phyloP scores from a whole-genome alignment of 345 rosid species.

The Eucalyptus regnans region DNA sequence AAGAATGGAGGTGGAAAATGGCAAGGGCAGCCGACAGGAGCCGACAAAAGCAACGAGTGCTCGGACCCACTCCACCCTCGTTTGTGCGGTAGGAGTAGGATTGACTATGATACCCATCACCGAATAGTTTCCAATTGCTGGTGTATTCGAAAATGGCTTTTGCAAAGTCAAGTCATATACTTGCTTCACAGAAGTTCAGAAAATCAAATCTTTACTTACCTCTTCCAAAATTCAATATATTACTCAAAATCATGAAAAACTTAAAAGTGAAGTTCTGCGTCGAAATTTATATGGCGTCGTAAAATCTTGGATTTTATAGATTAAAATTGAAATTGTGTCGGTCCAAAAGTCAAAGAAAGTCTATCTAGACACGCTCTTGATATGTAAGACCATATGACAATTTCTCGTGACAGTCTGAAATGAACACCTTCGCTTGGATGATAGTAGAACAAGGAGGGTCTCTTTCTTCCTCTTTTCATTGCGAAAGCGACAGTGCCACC shows the following conservation, averaged over 20 bases:
- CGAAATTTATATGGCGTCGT: neutral
- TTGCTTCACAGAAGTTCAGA: neutral
- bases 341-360: neutral
- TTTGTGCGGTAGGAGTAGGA: neutral
- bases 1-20: neutral
- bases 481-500: neutral
- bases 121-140: neutral
- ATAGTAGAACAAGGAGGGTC: neutral
- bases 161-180: neutral
- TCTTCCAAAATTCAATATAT: neutral
- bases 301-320: neutral
- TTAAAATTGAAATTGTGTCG: neutral
- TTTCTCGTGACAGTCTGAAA: neutral
- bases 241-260: neutral
- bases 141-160: neutral
- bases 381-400: neutral
- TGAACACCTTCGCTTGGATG: neutral
- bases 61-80: neutral
- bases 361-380: neutral
- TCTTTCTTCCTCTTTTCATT: neutral
- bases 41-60: neutral
- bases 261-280: neutral
- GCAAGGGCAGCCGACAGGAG: neutral
- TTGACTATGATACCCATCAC: neutral
- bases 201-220: neutral